These are phyloP conservation scores for Populus pruinosa DNA, from an alignment of 345 rosid species.

Conservation along the genomic window DNA sequence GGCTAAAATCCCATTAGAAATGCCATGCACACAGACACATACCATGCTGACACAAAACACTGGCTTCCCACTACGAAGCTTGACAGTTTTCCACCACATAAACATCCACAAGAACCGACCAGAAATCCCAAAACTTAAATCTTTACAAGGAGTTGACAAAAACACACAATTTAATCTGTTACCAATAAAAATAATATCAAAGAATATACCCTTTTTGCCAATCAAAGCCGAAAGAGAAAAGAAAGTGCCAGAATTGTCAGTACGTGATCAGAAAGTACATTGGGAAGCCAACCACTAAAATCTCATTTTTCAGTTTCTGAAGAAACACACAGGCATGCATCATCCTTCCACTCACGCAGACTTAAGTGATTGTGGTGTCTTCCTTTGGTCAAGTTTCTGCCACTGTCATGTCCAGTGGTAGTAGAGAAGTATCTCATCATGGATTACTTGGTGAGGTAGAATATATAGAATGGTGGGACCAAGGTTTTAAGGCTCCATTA, in stretches of 20 bases:
- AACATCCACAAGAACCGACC: not conserved
- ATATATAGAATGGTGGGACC: no score
- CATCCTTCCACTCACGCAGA: not conserved
- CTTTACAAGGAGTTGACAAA: not conserved
- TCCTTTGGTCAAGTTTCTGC: not conserved
- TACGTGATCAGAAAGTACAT: not conserved
- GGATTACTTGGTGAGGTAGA: not conserved
- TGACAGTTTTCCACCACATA: not conserved
- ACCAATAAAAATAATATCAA: not conserved
- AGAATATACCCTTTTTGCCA: not conserved
- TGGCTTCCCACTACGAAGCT: no score
- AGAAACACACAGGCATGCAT: conserved; percentile 4
- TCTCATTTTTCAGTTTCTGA: conserved; percentile 4
- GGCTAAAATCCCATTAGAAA: not conserved
- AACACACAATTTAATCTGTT: not conserved
- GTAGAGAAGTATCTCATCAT: not conserved
- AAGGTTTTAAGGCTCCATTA: no score
- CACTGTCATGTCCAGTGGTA: not conserved
- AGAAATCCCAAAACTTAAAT: not conserved
- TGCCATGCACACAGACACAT: conserved; percentile 14
- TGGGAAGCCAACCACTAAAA: conserved; percentile 10
- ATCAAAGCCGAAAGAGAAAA: not conserved
- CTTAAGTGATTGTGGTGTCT: not conserved
- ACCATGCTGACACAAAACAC: not conserved
- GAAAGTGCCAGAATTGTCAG: not conserved